Evolutionary conservation across 202 grass and related monocot species (phyloP).

Genomic region (Zizania palustris): DNA sequence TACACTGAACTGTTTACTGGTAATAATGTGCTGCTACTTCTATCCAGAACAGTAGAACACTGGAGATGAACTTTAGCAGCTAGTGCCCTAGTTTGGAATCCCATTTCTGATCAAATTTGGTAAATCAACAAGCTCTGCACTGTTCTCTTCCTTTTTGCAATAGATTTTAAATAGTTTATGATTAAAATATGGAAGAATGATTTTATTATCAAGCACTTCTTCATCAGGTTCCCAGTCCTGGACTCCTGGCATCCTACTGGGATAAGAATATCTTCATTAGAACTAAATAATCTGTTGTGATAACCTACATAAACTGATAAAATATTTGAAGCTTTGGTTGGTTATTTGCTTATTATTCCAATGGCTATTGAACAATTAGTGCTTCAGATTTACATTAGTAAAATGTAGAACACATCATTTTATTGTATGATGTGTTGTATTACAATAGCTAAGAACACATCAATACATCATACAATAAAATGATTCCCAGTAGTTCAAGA

Average conservation of each 20-base stretch:
- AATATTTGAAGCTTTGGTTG: background rate
- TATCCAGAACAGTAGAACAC: background rate
- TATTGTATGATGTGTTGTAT: background rate
- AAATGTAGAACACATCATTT: background rate
- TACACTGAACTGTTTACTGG: background rate
- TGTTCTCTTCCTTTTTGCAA: background rate
- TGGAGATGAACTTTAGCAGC: background rate
- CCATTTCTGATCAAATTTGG: constrained; percentile 17
- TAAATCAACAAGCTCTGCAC: background rate
- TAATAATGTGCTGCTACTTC: background rate
- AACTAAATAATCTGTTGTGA: background rate
- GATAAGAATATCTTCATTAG: background rate
- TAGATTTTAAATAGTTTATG: background rate
- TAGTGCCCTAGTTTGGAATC: background rate
- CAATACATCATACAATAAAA: no score
- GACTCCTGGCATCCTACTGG: background rate
- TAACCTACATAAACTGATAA: background rate
- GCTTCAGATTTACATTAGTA: background rate
- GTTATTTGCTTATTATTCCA: background rate
- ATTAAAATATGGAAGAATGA: background rate
- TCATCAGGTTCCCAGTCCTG: background rate
- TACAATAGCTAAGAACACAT: background rate
- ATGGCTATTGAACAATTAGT: background rate
- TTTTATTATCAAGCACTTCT: background rate
- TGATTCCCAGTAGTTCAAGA: background rate